Conservation (phyloP, 768 basidiomycete genomes). For the Rhodotorula graminis region DNA sequence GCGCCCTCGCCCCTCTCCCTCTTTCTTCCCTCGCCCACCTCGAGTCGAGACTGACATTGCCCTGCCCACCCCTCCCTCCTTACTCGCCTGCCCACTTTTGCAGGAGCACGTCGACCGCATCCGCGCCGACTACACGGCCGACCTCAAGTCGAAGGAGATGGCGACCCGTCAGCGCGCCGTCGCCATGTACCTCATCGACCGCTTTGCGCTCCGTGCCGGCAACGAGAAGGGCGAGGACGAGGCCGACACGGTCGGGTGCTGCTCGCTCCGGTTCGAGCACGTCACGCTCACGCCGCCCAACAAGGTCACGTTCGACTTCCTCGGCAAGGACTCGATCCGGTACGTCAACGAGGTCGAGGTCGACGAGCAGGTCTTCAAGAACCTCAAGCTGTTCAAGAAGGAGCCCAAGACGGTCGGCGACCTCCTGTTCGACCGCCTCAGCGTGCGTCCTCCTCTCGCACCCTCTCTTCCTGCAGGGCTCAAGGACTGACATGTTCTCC, state of each 20-base stretch:
- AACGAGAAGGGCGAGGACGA: conserved; percentile 99
- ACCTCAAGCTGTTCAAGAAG: conserved; percentile 88
- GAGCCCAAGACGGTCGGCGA: conserved; percentile 82
- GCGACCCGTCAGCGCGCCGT: conserved; percentile 95
- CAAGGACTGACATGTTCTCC: background rate
- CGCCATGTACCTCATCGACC: conserved; percentile 98
- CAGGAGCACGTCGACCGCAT: conserved; percentile 88
- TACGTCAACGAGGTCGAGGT: conserved; percentile 90
- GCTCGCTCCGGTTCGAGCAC: conserved; percentile 93
- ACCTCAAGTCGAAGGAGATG: conserved; percentile 86
- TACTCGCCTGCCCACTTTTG: background rate
- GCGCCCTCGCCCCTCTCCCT: conserved; percentile 26
- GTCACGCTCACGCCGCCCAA: conserved; percentile 84
- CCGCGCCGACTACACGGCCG: conserved; percentile 75
- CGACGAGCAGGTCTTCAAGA: conserved; percentile 92
- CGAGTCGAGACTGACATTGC: no score
- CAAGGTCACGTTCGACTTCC: conserved; percentile 88
- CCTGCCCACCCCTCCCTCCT: background rate
- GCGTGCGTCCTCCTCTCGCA: conserved; percentile 55
- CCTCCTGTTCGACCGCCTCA: conserved; percentile 89
- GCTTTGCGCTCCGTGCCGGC: conserved; percentile 91
- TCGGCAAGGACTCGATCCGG: conserved; percentile 98
- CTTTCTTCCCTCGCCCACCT: background rate
- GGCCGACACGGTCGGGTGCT: conserved; percentile 98
- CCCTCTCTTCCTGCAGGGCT: background rate